Evolutionary conservation across 2,329 filamentous ascomycete genomes (phyloP).

Genomic region (Trichoderma atroviride): DNA sequence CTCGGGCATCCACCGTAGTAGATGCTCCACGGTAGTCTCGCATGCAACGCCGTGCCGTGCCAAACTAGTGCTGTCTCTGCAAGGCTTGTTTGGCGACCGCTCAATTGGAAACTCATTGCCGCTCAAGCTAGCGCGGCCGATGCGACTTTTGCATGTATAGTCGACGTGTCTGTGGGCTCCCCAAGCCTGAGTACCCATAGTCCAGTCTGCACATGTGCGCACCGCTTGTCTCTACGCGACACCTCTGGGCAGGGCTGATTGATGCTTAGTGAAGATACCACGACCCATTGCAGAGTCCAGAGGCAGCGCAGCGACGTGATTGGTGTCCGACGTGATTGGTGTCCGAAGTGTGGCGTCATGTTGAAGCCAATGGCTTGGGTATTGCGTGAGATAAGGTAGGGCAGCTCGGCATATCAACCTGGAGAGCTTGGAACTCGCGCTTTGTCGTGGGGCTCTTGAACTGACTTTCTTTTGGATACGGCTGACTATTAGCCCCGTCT

Average conservation of each 20-base stretch:
- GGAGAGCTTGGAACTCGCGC: background rate
- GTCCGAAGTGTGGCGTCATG: conserved; percentile 1
- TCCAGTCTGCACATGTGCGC: conserved; percentile 18
- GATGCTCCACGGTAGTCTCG: conserved; percentile 26
- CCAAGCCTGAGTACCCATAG: conserved; percentile 15
- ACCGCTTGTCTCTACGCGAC: conserved; percentile 21
- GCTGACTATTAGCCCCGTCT: background rate
- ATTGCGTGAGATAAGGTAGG: background rate
- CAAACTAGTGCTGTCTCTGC: conserved; percentile 16
- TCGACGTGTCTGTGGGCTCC: conserved; percentile 28
- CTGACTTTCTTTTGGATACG: background rate
- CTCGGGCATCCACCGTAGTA: conserved; percentile 20
- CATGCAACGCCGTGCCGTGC: conserved; percentile 25
- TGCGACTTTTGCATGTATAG: conserved; percentile 27
- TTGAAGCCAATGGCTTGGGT: conserved; percentile 8
- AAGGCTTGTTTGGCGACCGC: conserved; percentile 27
- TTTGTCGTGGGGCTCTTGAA: background rate
- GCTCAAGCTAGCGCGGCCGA: conserved; percentile 27
- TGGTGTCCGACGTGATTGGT: background rate
- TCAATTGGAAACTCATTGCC: conserved; percentile 30
- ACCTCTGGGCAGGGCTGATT: background rate
- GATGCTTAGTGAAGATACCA: background rate
- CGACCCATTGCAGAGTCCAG: background rate
- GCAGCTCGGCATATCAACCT: background rate
- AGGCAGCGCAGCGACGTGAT: background rate